Evolutionary conservation across 805 yeast species (phyloP).

Genomic region (Pichia pseudocactophila): DNA sequence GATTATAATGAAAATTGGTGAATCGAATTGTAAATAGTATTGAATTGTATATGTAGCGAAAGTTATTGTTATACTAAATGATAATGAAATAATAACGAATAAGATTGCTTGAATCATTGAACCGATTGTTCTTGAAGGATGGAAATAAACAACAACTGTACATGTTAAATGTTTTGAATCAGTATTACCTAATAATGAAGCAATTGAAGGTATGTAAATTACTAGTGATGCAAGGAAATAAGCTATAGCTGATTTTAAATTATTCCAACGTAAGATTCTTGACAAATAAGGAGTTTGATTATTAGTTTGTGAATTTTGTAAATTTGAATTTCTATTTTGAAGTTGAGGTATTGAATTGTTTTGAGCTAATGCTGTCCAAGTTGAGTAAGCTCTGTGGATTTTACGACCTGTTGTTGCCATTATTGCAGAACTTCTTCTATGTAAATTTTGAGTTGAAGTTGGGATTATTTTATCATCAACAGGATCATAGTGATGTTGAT

Average conservation of each 20-base stretch:
- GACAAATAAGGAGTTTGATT: background rate
- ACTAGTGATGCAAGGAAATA: constrained; percentile 66
- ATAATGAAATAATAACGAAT: constrained; percentile 48
- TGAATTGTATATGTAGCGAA: background rate
- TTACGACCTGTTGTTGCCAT: constrained; percentile 37
- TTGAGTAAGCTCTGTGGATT: constrained; percentile 23
- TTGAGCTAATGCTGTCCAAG: constrained; percentile 14
- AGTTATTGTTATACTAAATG: constrained; percentile 29
- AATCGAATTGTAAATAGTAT: constrained; percentile 2
- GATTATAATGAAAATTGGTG: constrained; percentile 5
- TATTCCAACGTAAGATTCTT: constrained; percentile 6
- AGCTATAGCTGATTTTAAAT: constrained; percentile 60
- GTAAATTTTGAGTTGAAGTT: background rate
- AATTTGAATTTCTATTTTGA: too few relatives aligned
- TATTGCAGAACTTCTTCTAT: constrained; percentile 32
- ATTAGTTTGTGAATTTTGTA: background rate
- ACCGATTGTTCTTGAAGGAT: constrained; percentile 71
- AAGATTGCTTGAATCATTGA: constrained; percentile 68
- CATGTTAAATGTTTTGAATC: constrained; percentile 78
- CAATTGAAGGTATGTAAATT: constrained; percentile 48
- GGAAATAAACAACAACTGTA: constrained; percentile 78
- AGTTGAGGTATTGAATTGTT: too few relatives aligned
- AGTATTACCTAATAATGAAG: constrained; percentile 47
- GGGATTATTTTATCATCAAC: background rate
- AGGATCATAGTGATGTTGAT: background rate